Percentiles rank a stretch among this genome's conserved stretches.
Evolutionary conservation across 2,329 filamentous ascomycete species (phyloP).

Genomic region (Neocatenulostroma microsporum): DNA sequence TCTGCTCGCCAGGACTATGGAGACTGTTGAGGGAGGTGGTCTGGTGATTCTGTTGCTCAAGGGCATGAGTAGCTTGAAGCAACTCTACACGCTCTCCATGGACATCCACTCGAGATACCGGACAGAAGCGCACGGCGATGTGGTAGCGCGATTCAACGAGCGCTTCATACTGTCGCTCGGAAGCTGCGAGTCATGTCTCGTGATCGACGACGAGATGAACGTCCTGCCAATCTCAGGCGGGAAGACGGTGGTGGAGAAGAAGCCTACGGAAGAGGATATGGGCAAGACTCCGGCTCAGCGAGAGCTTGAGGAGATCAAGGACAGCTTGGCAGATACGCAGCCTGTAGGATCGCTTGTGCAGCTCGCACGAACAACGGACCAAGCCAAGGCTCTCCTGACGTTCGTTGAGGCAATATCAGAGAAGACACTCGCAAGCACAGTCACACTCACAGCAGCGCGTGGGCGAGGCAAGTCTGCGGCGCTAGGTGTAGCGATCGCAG

Average conservation of each 20-base stretch:
- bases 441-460: slow-evolving; percentile 85
- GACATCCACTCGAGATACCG: slow-evolving; percentile 94
- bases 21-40: slow-evolving; percentile 95
- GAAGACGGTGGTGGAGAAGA: slow-evolving; percentile 76
- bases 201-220: slow-evolving; percentile 96
- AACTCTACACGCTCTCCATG: slow-evolving; percentile 95
- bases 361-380: slow-evolving; percentile 83
- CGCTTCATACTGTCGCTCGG: slow-evolving; percentile 91
- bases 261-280: slow-evolving; percentile 68
- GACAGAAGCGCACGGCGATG: slow-evolving; percentile 91
- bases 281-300: slow-evolving; percentile 60
- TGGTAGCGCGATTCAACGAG: slow-evolving; percentile 94
- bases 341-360: slow-evolving; percentile 77
- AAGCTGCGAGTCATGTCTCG: slow-evolving; percentile 88
- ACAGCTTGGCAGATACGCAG: slow-evolving; percentile 74
- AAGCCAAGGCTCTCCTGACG: slow-evolving; percentile 91
- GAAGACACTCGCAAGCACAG: slow-evolving; percentile 89
- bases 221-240: slow-evolving; percentile 94
- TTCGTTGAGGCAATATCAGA: slow-evolving; percentile 95
- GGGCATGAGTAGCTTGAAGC: slow-evolving; percentile 94
- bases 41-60: slow-evolving; percentile 85
- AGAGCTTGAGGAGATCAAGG: slow-evolving; percentile 81
- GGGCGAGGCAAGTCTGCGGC: slow-evolving; percentile 96
- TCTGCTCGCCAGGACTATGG: slow-evolving; percentile 83
- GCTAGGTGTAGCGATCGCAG: slow-evolving; percentile 85